Percentiles rank a stretch among this genome's conserved stretches.
Evolutionary conservation across 805 yeast species (phyloP).

Genomic region (Dipodascus geniculatus): DNA sequence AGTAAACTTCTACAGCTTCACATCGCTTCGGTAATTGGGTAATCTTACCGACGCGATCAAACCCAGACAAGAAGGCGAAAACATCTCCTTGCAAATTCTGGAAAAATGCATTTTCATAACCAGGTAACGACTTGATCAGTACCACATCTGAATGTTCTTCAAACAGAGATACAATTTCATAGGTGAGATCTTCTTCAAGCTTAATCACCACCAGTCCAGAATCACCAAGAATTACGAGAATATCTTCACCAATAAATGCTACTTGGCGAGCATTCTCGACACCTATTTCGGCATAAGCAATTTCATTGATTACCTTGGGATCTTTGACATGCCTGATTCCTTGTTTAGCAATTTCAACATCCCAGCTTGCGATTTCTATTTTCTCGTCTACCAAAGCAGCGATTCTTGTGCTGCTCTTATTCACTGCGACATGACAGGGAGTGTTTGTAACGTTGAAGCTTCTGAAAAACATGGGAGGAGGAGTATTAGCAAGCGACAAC

Average conservation of each 20-base stretch:
- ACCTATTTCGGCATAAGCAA: background rate
- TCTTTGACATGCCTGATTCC: background rate
- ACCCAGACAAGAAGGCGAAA: constrained; percentile 19
- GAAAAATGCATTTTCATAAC: constrained; percentile 32
- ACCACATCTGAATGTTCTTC: constrained; percentile 42
- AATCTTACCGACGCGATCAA: constrained; percentile 23
- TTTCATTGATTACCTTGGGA: background rate
- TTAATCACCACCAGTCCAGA: constrained; percentile 9
- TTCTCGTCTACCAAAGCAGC: constrained; percentile 44
- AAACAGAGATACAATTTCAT: constrained; percentile 14
- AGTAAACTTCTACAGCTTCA: constrained; percentile 26
- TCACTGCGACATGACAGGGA: constrained; percentile 54
- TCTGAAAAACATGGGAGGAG: constrained; percentile 83
- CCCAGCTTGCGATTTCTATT: constrained; percentile 36
- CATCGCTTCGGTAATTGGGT: constrained; percentile 61
- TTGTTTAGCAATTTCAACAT: constrained; percentile 4
- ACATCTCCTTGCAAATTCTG: constrained; percentile 58
- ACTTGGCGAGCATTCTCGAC: constrained; percentile 39
- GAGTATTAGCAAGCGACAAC: constrained; percentile 71
- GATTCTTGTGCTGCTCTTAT: constrained; percentile 43
- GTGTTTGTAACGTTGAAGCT: constrained; percentile 44
- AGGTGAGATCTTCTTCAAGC: background rate
- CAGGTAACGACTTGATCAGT: constrained; percentile 42
- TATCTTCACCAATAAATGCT: constrained; percentile 39
- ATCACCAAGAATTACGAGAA: constrained; percentile 42